These are phyloP conservation scores for Striga hermonthica DNA, from an alignment of 305 asterid genomes.

Conservation along the genomic window DNA sequence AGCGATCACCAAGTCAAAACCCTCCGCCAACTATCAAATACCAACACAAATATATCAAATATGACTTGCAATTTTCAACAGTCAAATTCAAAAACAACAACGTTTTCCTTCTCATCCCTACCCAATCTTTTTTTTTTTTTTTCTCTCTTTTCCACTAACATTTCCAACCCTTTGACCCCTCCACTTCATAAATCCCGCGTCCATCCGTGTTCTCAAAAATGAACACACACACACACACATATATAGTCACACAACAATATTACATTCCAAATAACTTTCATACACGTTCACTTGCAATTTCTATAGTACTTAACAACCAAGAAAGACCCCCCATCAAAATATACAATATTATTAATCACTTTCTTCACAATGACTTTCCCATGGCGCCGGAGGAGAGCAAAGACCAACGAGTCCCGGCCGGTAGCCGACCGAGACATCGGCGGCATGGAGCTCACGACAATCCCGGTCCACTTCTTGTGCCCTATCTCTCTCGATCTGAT, in stretches of 20 bases:
- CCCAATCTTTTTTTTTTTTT: constrained; percentile 24
- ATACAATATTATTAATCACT: background rate
- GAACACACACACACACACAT: too few relatives aligned
- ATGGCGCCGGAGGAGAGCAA: constrained; percentile 49
- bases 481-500: constrained; percentile 74
- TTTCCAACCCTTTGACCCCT: constrained; percentile 31
- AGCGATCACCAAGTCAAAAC: too few relatives aligned
- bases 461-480: constrained; percentile 60
- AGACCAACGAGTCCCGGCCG: constrained; percentile 24
- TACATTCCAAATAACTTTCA: background rate
- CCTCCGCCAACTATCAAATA: too few relatives aligned
- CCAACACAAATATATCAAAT: background rate
- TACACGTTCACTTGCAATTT: background rate
- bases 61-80: constrained; percentile 54
- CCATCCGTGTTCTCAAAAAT: too few relatives aligned
- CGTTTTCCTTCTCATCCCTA: constrained; percentile 43
- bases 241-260: background rate
- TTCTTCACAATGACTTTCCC: constrained; percentile 43
- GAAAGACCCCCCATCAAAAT: background rate
- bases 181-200: background rate
- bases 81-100: constrained; percentile 55
- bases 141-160: constrained; percentile 26
- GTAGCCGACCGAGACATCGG: constrained; percentile 32
- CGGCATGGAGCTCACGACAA: constrained; percentile 48
- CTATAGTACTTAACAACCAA: background rate